Base-by-base conservation (phyloP, 23 red algal genomes). In the Porphyridium purpureum region DNA sequence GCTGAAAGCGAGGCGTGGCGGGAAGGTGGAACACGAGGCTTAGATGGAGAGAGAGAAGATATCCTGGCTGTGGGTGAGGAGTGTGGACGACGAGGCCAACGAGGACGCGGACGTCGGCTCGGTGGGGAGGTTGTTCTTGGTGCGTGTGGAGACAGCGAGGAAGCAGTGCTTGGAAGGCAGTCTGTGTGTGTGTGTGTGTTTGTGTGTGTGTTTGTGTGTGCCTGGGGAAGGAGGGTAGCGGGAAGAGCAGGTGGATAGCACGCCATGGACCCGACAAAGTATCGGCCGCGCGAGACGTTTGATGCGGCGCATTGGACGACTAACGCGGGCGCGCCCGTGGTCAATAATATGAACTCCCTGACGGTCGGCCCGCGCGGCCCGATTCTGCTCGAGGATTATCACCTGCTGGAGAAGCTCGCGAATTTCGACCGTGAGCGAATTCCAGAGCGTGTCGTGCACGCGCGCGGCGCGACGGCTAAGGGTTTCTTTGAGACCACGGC, bases 401-500 rank as follows among this genome's bases (percentile, higher is more conserved):
- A 84, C 15, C 61, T 84, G 30, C 48, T 94, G 8, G 88, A 94
- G 64, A 94, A 94, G 52, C 76, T 94, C 25, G 88, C 88, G n/a
- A 78, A 84, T 38, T 94, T 94, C 49, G 78, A 94, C 70, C 78
- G 88, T 47, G 84, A 93, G 60, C 68, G 84, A 2, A 76, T 83
- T 52, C 88, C 88, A 11, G 88, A 94, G 60, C 79, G 88, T 11
- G 71, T 75, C 3, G 88, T 94, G 25, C 88, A 94, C 49, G 88
- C 88, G 19, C 59, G 88, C 1, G 88, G 88, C 8, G 67, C 76
- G 7, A 69, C 61, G 4, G 72, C 79, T 2, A 79, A 84, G 19
- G 88, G 88, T 19, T 64, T 77, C 11, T 94, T 94, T 35, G 71
- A 80, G 42, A 70, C 69, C 15, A 85, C 79, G 9, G 55, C 60